Conservation (phyloP, 768 basidiomycete species). For the Holtermannia corniformis region DNA sequence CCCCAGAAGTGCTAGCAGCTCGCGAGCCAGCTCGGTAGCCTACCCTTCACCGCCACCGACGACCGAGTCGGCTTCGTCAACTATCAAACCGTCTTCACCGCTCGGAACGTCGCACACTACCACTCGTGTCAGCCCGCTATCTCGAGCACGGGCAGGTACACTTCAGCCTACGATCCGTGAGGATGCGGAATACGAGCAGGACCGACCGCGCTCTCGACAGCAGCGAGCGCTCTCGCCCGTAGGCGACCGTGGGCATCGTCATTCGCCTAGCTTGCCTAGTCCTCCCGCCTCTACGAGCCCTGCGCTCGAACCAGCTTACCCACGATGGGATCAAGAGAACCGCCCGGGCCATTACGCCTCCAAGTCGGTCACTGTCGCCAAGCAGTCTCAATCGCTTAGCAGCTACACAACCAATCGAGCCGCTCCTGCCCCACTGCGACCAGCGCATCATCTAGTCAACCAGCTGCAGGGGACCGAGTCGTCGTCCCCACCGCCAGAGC, state of each 20-base stretch:
- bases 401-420: not conserved
- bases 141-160: not conserved
- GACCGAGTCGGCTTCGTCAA: not conserved
- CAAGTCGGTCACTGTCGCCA: not conserved
- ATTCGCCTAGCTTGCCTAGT: not conserved
- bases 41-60: not conserved
- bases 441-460: not conserved
- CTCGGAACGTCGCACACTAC: not conserved
- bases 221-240: not conserved
- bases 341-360: not conserved
- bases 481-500: not conserved
- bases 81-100: not conserved
- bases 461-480: not conserved
- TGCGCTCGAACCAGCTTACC: not conserved
- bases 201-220: not conserved
- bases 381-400: not conserved
- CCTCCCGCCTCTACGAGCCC: not conserved
- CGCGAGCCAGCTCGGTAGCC: not conserved
- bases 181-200: not conserved
- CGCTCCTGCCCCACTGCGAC: constrained; percentile 2
- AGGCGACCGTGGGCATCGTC: not conserved
- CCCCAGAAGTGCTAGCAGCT: not conserved
- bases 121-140: not conserved
- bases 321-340: constrained; percentile 10
- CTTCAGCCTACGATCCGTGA: not conserved